phyloP scores from a whole-genome alignment of 2,329 filamentous ascomycete genomes.

The Colletotrichum sp. region DNA sequence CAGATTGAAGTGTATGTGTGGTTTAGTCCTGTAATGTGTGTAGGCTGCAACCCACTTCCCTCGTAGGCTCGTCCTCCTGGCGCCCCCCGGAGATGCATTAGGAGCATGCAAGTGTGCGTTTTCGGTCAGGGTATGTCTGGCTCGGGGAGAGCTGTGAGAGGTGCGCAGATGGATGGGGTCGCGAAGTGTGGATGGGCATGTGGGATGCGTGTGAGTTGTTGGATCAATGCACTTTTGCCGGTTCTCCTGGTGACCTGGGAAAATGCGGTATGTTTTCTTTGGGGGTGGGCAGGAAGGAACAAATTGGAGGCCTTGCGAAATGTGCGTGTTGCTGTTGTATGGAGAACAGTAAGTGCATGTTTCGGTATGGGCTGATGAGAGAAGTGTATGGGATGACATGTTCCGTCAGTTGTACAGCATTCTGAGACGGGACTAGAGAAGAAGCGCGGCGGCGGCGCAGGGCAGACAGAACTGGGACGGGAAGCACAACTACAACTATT shows the following conservation, averaged over 20 bases:
- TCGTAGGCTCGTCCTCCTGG: neutral
- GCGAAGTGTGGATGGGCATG: neutral
- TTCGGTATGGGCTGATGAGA: neutral
- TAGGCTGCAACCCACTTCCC: neutral
- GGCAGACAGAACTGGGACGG: neutral
- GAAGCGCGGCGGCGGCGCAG: neutral
- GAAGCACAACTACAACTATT: neutral
- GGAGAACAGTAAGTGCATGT: neutral
- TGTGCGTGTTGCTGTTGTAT: neutral
- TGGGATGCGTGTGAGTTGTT: neutral
- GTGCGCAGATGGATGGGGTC: neutral
- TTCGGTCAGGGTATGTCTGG: neutral
- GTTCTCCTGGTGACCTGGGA: neutral
- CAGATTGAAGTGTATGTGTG: neutral
- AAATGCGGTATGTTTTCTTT: neutral
- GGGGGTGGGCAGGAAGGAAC: neutral
- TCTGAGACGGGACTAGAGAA: neutral
- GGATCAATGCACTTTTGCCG: neutral
- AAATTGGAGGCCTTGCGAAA: neutral
- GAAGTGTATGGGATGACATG: constrained; percentile 13
- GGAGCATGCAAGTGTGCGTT: constrained; percentile 9
- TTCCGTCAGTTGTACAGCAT: neutral
- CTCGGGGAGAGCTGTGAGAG: neutral
- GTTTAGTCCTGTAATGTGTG: neutral
- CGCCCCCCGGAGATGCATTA: neutral